phyloP scores from a whole-genome alignment of 2,329 filamentous ascomycete species.

The Didymella glomerata region DNA sequence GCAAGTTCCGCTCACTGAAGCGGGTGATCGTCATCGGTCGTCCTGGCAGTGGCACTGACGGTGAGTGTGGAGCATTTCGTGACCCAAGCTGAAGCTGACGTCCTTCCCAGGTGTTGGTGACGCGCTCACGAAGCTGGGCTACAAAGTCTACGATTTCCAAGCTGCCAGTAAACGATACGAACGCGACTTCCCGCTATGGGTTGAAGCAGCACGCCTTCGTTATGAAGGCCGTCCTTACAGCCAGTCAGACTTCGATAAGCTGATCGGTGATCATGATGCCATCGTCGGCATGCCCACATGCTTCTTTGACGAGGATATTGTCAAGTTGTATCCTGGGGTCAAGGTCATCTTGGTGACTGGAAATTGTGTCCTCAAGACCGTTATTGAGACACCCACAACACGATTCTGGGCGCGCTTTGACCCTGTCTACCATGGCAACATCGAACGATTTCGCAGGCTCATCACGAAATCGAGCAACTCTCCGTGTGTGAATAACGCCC shows the following conservation, averaged over 20 bases:
- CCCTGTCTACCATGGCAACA: constrained; percentile 6
- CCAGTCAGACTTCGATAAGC: constrained; percentile 44
- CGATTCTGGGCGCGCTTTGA: constrained; percentile 12
- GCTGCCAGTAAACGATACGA: constrained; percentile 45
- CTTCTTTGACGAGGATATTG: constrained; percentile 28
- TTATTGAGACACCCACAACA: background rate
- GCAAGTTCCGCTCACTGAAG: constrained; percentile 28
- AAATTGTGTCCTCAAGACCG: background rate
- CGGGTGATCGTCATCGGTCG: constrained; percentile 49
- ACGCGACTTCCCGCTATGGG: constrained; percentile 47
- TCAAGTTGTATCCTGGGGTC: constrained; percentile 29
- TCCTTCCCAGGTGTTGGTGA: constrained; percentile 34
- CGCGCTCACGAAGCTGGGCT: constrained; percentile 42
- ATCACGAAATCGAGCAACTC: background rate
- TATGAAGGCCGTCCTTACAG: constrained; percentile 36
- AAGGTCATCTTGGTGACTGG: constrained; percentile 30
- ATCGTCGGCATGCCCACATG: constrained; percentile 24
- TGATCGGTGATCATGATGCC: constrained; percentile 47
- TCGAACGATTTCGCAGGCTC: constrained; percentile 4
- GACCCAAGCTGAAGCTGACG: background rate
- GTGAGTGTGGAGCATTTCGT: constrained; percentile 13
- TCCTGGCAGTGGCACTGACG: constrained; percentile 47
- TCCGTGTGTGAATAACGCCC: constrained; percentile 15
- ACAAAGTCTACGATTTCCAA: constrained; percentile 49
- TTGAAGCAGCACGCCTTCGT: constrained; percentile 48